Base-by-base conservation (phyloP, 2,329 filamentous ascomycete genomes). In the Penicillium sp. region DNA sequence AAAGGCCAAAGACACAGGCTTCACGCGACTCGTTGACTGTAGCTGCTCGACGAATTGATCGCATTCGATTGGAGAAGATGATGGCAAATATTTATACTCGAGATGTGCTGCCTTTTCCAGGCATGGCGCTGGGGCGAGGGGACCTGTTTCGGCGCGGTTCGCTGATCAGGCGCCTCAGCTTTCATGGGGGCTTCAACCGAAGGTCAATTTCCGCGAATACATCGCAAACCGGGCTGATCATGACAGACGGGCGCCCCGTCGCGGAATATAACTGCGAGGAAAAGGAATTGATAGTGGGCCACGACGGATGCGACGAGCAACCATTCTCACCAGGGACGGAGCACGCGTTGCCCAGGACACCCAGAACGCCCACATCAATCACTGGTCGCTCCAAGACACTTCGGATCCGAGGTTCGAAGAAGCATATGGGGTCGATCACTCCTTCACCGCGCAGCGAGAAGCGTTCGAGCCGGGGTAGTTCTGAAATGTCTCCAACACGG, bases 121-220 rank as follows among this genome's bases (percentile, higher is more conserved):
- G 91, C 1, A 92, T 96, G 83, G 83, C 82, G 26, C 78, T 72
- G 70, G 85, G 75, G 70, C 84, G 68, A 70, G 84, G 75, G 75
- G 88, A 96, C 64, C 77, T 90, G 3, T 86, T 94, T 40, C 89
- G 60, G 23, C 56, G 91, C 10, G 91, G 90, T 29, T 89, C 89
- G 1, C 84, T 96, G 66, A 96, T 96, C 76, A 84, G 91, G 46
- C 95, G 92, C 68, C 81, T 97, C 56, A 96, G 90, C 71, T 87
- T 90, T 64, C 82, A 89, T 12, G 87, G 83, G 59, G 88, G 88
- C 41, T 92, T 95, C 66, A 83, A 84, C 30, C 89, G 87, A 61
- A 84, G 88, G 51, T 88, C 89, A 1, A 79, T 78, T 32, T 89
- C 86, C 58, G 62, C 79, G 39, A 72, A 74, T 17, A 58, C 61